A percentile compares a stretch with the other conserved stretches of the same genome.
phyloP scores from a whole-genome alignment of 768 basidiomycete species.

The Mycena filopes region DNA sequence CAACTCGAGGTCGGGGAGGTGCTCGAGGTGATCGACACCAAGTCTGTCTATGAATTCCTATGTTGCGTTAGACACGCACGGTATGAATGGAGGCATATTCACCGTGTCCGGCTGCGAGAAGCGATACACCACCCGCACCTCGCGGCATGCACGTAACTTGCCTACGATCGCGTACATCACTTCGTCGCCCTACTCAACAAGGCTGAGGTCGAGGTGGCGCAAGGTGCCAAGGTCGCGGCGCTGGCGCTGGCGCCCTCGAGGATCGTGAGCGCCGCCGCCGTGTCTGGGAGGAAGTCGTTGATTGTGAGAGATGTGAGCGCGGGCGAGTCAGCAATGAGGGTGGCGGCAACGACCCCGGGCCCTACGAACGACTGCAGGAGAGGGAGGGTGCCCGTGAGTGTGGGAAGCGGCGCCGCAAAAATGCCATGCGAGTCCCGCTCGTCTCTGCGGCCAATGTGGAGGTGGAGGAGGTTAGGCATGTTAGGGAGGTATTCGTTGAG shows the following conservation, averaged over 20 bases:
- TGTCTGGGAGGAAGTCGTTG: neutral
- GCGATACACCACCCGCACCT: neutral
- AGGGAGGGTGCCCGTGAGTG: neutral
- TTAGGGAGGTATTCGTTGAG: neutral
- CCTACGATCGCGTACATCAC: conserved; percentile 7
- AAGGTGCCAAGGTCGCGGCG: neutral
- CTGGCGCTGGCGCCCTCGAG: neutral
- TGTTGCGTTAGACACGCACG: too few relatives aligned
- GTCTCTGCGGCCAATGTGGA: neutral
- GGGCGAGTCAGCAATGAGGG: neutral
- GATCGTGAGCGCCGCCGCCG: neutral
- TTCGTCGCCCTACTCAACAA: conserved; percentile 13
- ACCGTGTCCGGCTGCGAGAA: conserved; percentile 3
- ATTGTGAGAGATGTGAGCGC: neutral
- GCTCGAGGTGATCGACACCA: conserved; percentile 3
- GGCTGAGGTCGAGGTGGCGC: neutral
- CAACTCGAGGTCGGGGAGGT: neutral
- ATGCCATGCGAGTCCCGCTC: neutral
- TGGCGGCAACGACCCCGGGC: neutral
- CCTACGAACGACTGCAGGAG: conserved; percentile 9
- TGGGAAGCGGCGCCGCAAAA: too few relatives aligned
- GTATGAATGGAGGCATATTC: neutral
- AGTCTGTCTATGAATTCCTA: conserved; percentile 16
- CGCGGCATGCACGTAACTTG: neutral
- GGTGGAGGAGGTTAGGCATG: neutral